Evolutionary conservation across 257 asterid species (phyloP).

Genomic region (Parsonsia alboflavescens): DNA sequence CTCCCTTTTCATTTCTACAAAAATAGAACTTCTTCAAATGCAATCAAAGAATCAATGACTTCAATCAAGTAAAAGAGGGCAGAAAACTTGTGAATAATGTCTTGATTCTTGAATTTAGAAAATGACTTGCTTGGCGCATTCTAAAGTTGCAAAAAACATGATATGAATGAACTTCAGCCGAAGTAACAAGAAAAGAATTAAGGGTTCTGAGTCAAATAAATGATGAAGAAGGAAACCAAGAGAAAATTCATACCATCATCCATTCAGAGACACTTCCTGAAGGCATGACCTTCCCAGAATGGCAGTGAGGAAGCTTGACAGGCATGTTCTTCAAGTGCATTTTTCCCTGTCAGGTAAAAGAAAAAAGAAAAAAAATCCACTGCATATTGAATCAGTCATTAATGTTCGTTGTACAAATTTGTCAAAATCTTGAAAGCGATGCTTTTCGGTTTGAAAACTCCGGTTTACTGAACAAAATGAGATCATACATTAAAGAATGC

Average conservation of each 20-base stretch:
- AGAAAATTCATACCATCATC: conserved; percentile 11
- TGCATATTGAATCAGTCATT: conserved; percentile 1
- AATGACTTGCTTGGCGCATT: too few species aligned
- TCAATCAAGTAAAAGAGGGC: neutral
- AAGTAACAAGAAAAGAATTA: neutral
- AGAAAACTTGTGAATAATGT: too few species aligned
- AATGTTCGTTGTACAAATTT: neutral
- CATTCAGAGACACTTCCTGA: conserved; percentile 12
- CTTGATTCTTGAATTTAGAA: too few species aligned
- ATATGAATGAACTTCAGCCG: neutral
- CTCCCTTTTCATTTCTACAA: neutral
- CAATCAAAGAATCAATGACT: neutral
- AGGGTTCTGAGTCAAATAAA: neutral
- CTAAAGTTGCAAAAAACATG: neutral
- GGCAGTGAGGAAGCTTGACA: neutral
- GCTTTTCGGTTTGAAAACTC: neutral
- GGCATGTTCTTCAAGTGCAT: neutral
- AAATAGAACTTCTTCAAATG: neutral
- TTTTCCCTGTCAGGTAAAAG: neutral
- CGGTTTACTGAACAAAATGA: neutral
- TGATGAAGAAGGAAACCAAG: neutral
- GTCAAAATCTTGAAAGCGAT: neutral
- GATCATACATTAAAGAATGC: neutral
- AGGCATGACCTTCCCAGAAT: neutral
- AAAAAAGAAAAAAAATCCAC: neutral